A percentile compares a stretch with the other conserved stretches of the same genome.
Evolutionary conservation across 2,329 filamentous ascomycete species (phyloP).

Genomic region (Bisporella sp.): DNA sequence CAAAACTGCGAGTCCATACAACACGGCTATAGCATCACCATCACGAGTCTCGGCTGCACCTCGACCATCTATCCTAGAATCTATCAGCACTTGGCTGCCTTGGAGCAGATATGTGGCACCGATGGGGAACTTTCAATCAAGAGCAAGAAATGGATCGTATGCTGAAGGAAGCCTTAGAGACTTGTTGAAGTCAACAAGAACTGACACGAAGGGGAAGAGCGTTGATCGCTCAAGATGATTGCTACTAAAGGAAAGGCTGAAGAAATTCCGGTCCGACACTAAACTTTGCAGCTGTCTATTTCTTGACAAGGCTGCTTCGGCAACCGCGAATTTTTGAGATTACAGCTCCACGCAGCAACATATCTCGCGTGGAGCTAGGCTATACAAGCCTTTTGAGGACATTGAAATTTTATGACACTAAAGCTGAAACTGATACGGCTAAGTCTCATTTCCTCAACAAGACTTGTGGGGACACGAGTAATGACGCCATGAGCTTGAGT

Average conservation of each 20-base stretch:
- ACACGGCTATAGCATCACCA: constrained; percentile 22
- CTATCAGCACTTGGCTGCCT: constrained; percentile 25
- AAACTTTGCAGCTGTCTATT: too few relatives aligned
- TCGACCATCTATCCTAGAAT: constrained; percentile 19
- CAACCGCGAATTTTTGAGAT: too few relatives aligned
- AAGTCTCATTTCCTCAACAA: too few relatives aligned
- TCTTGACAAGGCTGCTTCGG: too few relatives aligned
- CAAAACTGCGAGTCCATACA: constrained; percentile 17
- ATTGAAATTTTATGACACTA: too few relatives aligned
- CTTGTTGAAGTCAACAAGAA: constrained; percentile 36
- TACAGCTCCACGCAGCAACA: too few relatives aligned
- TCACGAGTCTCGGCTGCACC: constrained; percentile 12
- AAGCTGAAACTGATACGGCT: too few relatives aligned
- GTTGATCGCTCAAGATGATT: constrained; percentile 12
- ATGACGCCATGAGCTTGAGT: too few relatives aligned
- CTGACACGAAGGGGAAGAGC: constrained; percentile 25
- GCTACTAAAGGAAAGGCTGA: neutral
- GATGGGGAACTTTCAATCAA: constrained; percentile 15
- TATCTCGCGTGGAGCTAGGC: too few relatives aligned
- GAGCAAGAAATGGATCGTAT: constrained; percentile 32
- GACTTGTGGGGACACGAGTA: too few relatives aligned
- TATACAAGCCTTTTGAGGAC: too few relatives aligned
- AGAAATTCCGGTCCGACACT: too few relatives aligned
- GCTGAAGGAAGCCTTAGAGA: constrained; percentile 51
- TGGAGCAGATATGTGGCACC: constrained; percentile 14